phyloP scores from a whole-genome alignment of 2,329 filamentous ascomycete species.

The Rhynchosporium secalis region DNA sequence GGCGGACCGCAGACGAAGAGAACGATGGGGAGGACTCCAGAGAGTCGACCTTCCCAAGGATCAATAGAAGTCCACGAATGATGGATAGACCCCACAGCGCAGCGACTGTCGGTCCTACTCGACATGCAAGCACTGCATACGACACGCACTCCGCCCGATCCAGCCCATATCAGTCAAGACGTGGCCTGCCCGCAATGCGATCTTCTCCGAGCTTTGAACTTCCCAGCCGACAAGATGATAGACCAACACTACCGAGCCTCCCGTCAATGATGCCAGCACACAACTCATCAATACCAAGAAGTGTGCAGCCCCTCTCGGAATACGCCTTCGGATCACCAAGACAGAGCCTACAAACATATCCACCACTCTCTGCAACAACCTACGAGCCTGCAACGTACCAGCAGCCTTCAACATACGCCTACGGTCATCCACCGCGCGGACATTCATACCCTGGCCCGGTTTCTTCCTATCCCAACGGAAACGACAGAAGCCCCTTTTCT shows the following conservation, averaged over 20 bases:
- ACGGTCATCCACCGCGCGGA: constrained; percentile 29
- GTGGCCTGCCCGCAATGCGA: constrained; percentile 14
- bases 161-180: constrained; percentile 23
- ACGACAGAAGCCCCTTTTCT: constrained; percentile 35
- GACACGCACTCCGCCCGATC: constrained; percentile 23
- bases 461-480: constrained; percentile 16
- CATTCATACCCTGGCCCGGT: constrained; percentile 29
- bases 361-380: constrained; percentile 16
- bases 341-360: constrained; percentile 23
- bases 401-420: constrained; percentile 20
- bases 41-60: constrained; percentile 18
- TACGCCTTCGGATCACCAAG: constrained; percentile 28
- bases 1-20: constrained; percentile 27
- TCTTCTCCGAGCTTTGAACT: constrained; percentile 20
- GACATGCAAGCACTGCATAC: constrained; percentile 13
- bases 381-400: constrained; percentile 21
- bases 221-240: constrained; percentile 13
- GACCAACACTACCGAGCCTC: constrained; percentile 30
- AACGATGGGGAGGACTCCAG: constrained; percentile 14
- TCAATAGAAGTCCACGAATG: constrained; percentile 24
- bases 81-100: constrained; percentile 21
- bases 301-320: constrained; percentile 19
- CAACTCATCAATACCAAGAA: constrained; percentile 12
- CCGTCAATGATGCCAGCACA: constrained; percentile 23
- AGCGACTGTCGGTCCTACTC: constrained; percentile 9